Evolutionary conservation across 345 rosid species (phyloP), one percentile per base, ranked within the genome.

Genomic region (Melastoma malabathricum): DNA sequence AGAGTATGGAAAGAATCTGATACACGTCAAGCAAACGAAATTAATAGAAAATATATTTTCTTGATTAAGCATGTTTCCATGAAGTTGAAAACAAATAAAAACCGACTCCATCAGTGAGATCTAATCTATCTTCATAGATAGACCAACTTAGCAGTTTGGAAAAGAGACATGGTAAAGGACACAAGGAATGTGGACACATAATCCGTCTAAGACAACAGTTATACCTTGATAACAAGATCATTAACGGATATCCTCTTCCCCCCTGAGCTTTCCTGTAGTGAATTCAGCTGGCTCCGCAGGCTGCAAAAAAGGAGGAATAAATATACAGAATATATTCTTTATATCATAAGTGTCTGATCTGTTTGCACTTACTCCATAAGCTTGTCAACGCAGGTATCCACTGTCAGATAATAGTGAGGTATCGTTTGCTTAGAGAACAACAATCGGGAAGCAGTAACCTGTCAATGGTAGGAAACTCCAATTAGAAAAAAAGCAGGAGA

Each of bases 141-240:
- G 10, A 12, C 41, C 41, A 34, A 7, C 41, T 34, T 8, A 34
- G 41, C 41, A 34, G 41, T 34, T 34, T 34, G 2, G 41, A 34
- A 0, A 10, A 34, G 12, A 34, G 12, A 5, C 41, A 34, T 5
- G 41, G 41, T 12, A 34, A 34, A 34, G 41, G 41, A 34, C 41
- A 7, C 5, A 2, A 31, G 6, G 38, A 9, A 31, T 31, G 41
- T 12, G 12, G 10, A 34, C 41, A 34, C 9, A 34, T 6, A 6
- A 3, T 34, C 41, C 6, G 44, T 20, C n/a, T 17, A 22, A 31
- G 19, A 43, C 29, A 53, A 44, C 15, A 38, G 18, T 27, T 38
- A 46, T 79, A 92, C 98, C 97, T 92, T 92, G 59, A 92, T 89
- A 31, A 92, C 97, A 67, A 87, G 97, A 70, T 92, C 97, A 71